Evolutionary conservation across 163 green algal genomes (phyloP), one percentile per base, ranked within the genome.

Genomic region (Volvox carteri): DNA sequence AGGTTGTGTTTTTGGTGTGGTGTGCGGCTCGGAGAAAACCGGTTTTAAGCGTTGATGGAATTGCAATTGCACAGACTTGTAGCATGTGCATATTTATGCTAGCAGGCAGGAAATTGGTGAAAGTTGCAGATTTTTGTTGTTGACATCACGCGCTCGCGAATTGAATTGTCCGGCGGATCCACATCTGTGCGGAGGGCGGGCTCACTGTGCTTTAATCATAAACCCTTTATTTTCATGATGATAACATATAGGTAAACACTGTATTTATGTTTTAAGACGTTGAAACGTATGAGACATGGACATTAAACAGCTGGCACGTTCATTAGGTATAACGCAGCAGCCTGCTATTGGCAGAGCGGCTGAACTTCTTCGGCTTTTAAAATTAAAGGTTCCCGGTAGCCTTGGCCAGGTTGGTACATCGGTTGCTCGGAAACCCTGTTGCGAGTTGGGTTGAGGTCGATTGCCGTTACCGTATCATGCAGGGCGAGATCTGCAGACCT

Each of bases 401-500:
- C 37, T 88, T 1, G 83, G 83, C 7, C 83, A 81, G 83, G 83
- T 60, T 33, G 1, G 50, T 35, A 1, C 6, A 11, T 19, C 4
- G 33, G 30, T 46, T 75, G 1, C 23, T 72, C 60, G 25, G 11
- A 72, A 72, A 72, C 30, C 37, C 41, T 3, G 41, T 19, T 7
- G 37, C 14, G 3, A 35, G 41, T 5, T 19, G 25, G 30, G 70
- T 23, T 41, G 65, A 33, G 30, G 28, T 14, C 28, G 65, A n/a
- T 21, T 23, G 19, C 58, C 19, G 19, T 23, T 33, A 37, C 58
- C 58, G 21, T 70, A 70, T n/a, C 11, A 14, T 19, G 52, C 68
- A 88, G 83, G 83, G 83, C 0, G 83, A 88, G n/a, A 88, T 88
- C 28, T 88, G 83, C 25, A 46, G 83, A 44, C 83, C 83, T 35